Percentiles rank a stretch among this genome's conserved stretches.
Conservation (phyloP, 352 stramenopile species). For the Proteromonas lacertae region DNA sequence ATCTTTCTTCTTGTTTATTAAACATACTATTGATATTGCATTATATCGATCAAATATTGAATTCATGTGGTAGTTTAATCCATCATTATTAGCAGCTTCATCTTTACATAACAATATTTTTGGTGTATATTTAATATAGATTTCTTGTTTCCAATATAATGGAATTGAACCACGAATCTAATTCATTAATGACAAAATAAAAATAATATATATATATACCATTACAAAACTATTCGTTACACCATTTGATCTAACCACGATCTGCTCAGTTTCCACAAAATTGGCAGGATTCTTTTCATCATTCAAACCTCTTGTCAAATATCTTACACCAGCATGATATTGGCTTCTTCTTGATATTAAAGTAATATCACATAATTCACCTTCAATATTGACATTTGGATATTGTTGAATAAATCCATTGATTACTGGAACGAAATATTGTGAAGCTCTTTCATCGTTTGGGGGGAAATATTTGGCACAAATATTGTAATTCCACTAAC, state of each 20-base stretch:
- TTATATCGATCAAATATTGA: conserved; percentile 7
- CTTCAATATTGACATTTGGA: not conserved
- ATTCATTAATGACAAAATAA: too few species aligned
- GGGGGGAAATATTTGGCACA: too few species aligned
- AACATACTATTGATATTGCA: too few species aligned
- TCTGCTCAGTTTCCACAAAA: conserved; percentile 73
- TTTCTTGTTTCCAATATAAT: conserved; percentile 46
- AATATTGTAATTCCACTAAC: too few species aligned
- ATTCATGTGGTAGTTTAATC: conserved; percentile 17
- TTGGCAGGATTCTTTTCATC: conserved; percentile 51
- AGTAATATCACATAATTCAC: not conserved
- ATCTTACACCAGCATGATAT: conserved; percentile 14
- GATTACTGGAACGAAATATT: conserved; percentile 2
- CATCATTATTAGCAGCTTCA: conserved; percentile 14
- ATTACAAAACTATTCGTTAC: conserved; percentile 33
- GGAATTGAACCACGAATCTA: conserved; percentile 82
- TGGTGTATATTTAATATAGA: conserved; percentile 58
- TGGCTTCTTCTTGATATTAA: not conserved
- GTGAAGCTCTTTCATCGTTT: too few species aligned
- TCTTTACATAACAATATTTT: conserved; percentile 29
- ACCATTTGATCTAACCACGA: conserved; percentile 14
- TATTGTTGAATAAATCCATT: not conserved
- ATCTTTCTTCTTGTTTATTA: conserved; percentile 67
- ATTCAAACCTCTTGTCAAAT: conserved; percentile 56
- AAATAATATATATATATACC: too few species aligned